Evolutionary conservation across 2,329 filamentous ascomycete genomes (phyloP).

Genomic region (Stemphylium lycopersici): DNA sequence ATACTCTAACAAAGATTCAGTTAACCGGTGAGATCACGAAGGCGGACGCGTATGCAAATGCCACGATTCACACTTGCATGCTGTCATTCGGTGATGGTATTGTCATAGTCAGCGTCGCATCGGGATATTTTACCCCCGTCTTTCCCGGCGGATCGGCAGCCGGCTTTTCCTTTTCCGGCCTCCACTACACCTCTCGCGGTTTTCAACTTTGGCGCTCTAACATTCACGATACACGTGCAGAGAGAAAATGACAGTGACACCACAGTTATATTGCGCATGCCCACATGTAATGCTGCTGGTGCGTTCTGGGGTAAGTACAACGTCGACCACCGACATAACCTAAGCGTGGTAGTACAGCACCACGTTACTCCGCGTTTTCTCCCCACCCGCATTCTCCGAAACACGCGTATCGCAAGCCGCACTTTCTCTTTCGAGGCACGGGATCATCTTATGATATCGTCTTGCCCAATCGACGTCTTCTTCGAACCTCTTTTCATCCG

Average conservation of each 20-base stretch:
- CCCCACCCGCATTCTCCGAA: slow-evolving; percentile 30
- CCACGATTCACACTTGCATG: background rate
- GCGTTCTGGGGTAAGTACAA: background rate
- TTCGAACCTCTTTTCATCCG: background rate
- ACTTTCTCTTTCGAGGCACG: slow-evolving; percentile 4
- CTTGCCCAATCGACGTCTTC: background rate
- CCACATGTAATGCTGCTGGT: background rate
- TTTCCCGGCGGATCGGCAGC: slow-evolving; percentile 10
- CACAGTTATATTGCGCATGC: fast-evolving
- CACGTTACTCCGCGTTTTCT: slow-evolving; percentile 22
- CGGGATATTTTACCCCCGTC: slow-evolving; percentile 3
- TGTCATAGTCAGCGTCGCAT: slow-evolving; percentile 6
- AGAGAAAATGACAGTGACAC: background rate
- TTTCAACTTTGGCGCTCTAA: background rate
- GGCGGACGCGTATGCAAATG: background rate
- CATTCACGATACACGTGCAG: no score
- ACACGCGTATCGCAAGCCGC: slow-evolving; percentile 1
- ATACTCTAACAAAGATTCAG: background rate
- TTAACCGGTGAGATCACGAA: background rate
- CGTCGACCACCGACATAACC: slow-evolving; percentile 6
- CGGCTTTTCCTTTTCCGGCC: slow-evolving; percentile 1
- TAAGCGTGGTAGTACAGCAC: slow-evolving; percentile 4
- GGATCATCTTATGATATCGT: background rate
- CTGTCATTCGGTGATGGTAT: background rate
- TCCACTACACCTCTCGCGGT: background rate